A percentile compares a stretch with the other conserved stretches of the same genome.
phyloP scores from a whole-genome alignment of 345 rosid species.

The Streptanthus diversifolius region DNA sequence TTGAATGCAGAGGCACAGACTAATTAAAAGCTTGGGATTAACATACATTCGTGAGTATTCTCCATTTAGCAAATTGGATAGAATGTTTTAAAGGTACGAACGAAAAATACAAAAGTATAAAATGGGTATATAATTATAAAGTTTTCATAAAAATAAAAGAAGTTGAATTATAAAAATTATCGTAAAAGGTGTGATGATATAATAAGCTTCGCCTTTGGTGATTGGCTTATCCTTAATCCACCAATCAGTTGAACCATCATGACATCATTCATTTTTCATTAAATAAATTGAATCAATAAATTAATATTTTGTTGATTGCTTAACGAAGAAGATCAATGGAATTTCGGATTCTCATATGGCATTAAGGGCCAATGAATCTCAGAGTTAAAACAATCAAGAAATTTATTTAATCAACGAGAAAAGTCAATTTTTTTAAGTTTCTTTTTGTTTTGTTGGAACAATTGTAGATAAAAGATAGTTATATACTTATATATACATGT shows the following conservation, averaged over 20 bases:
- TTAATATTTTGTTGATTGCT: conserved; percentile 5
- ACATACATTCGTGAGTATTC: background rate
- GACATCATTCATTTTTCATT: conserved; percentile 24
- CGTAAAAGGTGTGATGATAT: conserved; percentile 23
- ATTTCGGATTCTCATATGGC: background rate
- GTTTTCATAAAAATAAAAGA: background rate
- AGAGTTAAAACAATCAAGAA: background rate
- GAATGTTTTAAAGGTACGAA: background rate
- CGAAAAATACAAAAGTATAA: background rate
- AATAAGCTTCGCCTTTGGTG: conserved; percentile 7
- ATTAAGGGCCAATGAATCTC: background rate
- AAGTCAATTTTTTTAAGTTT: background rate
- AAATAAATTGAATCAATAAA: background rate
- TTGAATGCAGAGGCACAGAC: background rate
- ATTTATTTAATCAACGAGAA: background rate
- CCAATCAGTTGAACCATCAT: conserved; percentile 28
- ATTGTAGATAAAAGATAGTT: background rate
- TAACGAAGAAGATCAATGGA: conserved; percentile 21
- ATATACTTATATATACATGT: background rate
- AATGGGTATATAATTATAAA: background rate
- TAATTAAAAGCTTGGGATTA: background rate
- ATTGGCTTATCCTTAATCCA: conserved; percentile 39
- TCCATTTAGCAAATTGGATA: background rate
- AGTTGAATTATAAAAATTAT: conserved; percentile 9
- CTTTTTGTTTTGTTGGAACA: background rate